phyloP scores from a whole-genome alignment of 2,329 filamentous ascomycete genomes.

The Alternaria metachromatica region DNA sequence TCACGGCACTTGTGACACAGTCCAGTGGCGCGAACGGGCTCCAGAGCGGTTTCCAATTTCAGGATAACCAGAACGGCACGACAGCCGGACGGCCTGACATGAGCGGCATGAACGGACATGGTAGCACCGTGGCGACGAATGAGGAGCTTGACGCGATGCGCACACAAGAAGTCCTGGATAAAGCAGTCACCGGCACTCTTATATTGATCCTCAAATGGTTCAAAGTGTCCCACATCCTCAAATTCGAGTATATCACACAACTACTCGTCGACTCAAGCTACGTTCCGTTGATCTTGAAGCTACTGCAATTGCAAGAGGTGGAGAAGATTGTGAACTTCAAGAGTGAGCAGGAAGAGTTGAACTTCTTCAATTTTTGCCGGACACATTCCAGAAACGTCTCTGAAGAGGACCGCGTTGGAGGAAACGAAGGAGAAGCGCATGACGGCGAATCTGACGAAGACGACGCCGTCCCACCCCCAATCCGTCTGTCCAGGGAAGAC shows the following conservation, averaged over 20 bases:
- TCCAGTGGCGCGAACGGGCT: slow-evolving; percentile 56
- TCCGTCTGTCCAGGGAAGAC: slow-evolving; percentile 61
- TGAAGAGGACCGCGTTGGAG: slow-evolving; percentile 29
- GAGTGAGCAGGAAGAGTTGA: slow-evolving; percentile 80
- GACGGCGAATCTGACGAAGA: slow-evolving; percentile 52
- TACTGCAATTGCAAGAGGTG: slow-evolving; percentile 93
- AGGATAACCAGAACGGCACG: slow-evolving; percentile 50
- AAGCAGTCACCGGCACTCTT: slow-evolving; percentile 88
- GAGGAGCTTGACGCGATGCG: slow-evolving; percentile 85
- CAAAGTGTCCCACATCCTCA: slow-evolving; percentile 90
- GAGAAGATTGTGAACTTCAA: slow-evolving; percentile 87
- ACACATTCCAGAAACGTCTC: slow-evolving; percentile 67
- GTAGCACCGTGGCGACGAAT: slow-evolving; percentile 40
- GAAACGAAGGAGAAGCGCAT: slow-evolving; percentile 24
- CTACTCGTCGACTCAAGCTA: slow-evolving; percentile 95
- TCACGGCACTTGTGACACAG: slow-evolving; percentile 80
- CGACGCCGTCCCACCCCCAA: slow-evolving; percentile 85
- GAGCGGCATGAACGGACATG: slow-evolving; percentile 42
- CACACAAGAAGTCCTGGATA: slow-evolving; percentile 84
- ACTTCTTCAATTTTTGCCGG: slow-evolving; percentile 92
- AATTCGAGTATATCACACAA: slow-evolving; percentile 95
- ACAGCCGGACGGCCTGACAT: slow-evolving; percentile 38
- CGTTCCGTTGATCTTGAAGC: slow-evolving; percentile 86
- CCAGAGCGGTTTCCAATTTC: slow-evolving; percentile 56
- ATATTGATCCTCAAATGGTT: slow-evolving; percentile 95